Evolutionary conservation across 805 yeast genomes (phyloP), one percentile per base, ranked within the genome.

Genomic region (Spathaspora sp.): DNA sequence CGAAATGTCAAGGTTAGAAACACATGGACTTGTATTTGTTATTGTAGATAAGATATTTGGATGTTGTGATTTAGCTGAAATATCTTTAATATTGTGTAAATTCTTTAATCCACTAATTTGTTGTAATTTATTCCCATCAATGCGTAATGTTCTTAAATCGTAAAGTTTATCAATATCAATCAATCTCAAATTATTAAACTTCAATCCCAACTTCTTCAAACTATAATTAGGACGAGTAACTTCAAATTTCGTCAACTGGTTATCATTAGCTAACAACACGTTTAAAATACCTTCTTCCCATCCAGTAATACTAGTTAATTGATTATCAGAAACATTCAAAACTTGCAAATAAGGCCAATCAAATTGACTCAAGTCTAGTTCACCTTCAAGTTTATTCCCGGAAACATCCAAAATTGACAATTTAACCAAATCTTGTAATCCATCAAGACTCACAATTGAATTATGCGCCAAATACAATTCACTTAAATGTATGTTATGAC

Each of bases 111-210:
- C 68, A 1, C 55, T 49, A 2, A 70, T 26, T 0, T 54, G 44
- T 6, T 52, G 52, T 12, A 77, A 53, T 5, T 59, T 53, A 52
- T 77, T 78, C 4, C 81, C 77, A 57, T 80, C 84, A 14, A 78
- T 58, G 42, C 79, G 65, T 39, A 81, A 60, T 3, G 70, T 72
- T 46, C 80, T 65, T 54, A 81, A 66, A 31, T 54, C 61, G 0
- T 79, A 77, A 49, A 67, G 72, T 9, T 55, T 42, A 1, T 55
- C 55, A 16, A 78, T 55, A 48, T 73, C 67, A 19, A 79, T 57
- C 2, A 46, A 40, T 18, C 53, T 54, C 31, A 79, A 55, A 7
- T 63, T 57, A 56, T 79, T 79, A 55, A 66, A 65, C 49, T 71
- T 73, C 20, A 78, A 40, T 14, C 64, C 52, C 42, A 76, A 55